phyloP scores from a whole-genome alignment of 2,329 filamentous ascomycete genomes.

The Triangularia setosa region DNA sequence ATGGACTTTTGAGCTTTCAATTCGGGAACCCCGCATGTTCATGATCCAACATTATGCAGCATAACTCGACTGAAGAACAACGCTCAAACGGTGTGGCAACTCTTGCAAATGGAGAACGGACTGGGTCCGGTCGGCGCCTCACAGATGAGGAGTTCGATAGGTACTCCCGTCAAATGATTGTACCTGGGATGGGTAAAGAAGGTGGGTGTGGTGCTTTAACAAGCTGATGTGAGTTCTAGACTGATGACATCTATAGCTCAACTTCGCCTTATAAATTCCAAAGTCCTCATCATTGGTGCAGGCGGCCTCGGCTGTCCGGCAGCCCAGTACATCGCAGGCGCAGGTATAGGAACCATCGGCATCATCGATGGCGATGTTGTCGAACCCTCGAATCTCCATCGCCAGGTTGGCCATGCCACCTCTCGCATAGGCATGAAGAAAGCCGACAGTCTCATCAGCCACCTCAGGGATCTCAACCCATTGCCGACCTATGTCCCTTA shows the following conservation, averaged over 20 bases:
- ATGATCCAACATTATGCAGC: not conserved
- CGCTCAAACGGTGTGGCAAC: not conserved
- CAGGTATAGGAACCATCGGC: conserved; percentile 79
- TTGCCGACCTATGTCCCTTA: conserved; percentile 62
- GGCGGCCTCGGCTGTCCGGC: conserved; percentile 91
- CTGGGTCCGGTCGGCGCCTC: conserved; percentile 61
- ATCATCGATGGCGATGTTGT: conserved; percentile 85
- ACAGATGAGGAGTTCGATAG: conserved; percentile 70
- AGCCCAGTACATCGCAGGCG: conserved; percentile 85
- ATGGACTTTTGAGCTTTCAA: not conserved
- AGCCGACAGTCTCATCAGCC: conserved; percentile 69
- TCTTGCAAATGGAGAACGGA: not conserved
- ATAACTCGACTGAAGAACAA: not conserved
- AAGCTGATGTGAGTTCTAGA: not conserved
- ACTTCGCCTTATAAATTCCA: conserved; percentile 63
- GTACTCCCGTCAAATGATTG: conserved; percentile 88
- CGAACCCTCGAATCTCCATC: conserved; percentile 85
- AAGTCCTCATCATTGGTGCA: conserved; percentile 77
- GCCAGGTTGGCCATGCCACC: conserved; percentile 79
- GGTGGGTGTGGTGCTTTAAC: conserved; percentile 42
- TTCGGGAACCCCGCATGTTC: not conserved
- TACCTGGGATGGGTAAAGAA: conserved; percentile 73
- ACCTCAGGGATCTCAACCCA: conserved; percentile 63
- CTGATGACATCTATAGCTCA: conserved; percentile 55
- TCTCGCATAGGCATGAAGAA: conserved; percentile 70